These are phyloP conservation scores for Elaeagnus macrophylla DNA, from an alignment of 306 rosid species.

Conservation along the genomic window DNA sequence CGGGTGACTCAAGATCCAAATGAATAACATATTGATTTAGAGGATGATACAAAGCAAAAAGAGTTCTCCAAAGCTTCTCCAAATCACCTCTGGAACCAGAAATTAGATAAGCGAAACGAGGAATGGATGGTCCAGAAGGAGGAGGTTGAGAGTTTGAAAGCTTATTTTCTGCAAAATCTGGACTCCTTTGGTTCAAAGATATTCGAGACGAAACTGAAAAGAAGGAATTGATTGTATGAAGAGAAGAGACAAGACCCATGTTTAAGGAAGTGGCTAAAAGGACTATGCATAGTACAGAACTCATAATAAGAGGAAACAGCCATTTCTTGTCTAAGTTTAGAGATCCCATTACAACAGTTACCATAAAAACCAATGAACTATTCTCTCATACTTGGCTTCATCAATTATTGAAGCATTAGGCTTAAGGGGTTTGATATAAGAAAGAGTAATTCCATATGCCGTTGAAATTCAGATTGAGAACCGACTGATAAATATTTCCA, in stretches of 20 bases:
- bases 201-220: slow-evolving; percentile 48
- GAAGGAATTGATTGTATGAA: slow-evolving; percentile 56
- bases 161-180: slow-evolving; percentile 38
- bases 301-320: slow-evolving; percentile 56
- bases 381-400: slow-evolving; percentile 17
- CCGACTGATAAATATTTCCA: slow-evolving; percentile 14
- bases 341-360: slow-evolving; percentile 40
- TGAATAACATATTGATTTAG: slow-evolving; percentile 79
- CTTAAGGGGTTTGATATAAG: not conserved
- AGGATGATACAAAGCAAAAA: slow-evolving; percentile 77
- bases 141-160: slow-evolving; percentile 32
- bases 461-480: slow-evolving; percentile 11
- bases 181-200: slow-evolving; percentile 28
- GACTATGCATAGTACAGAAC: slow-evolving; percentile 50
- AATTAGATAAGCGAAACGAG: slow-evolving; percentile 80
- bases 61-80: slow-evolving; percentile 93
- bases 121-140: slow-evolving; percentile 29
- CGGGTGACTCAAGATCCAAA: slow-evolving; percentile 69
- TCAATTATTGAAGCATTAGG: slow-evolving; percentile 3
- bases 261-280: slow-evolving; percentile 67
- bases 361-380: slow-evolving; percentile 26
- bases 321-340: slow-evolving; percentile 68
- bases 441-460: not conserved
- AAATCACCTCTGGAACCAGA: slow-evolving; percentile 91
- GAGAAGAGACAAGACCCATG: slow-evolving; percentile 62